Evolutionary conservation across 805 yeast species (phyloP), one percentile per base, ranked within the genome.

Genomic region (Myxozyma neglecta): DNA sequence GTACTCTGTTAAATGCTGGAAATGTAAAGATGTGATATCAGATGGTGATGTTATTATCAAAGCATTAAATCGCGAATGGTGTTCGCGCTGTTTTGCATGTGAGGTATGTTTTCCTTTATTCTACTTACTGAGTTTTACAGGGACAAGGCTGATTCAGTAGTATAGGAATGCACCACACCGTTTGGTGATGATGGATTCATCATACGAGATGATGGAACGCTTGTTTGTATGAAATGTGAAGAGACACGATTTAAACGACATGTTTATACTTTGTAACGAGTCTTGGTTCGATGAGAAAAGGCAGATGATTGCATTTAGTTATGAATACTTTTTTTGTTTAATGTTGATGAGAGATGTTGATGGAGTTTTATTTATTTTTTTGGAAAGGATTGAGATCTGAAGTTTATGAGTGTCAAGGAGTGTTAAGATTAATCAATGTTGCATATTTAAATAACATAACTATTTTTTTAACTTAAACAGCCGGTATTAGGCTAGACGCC

Each of bases 21-120:
- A 70, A 50, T 73, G 76, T 59, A 46, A 35, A 2, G 16, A 50
- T 13, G 45, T 51, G 62, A 71, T 59, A 36, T 56, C 59, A 43
- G 70, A 56, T 24, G 59, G 49, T 59, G 65, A 35, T 37, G 61
- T 47, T 8, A 56, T 65, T 10, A 69, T 72, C 39, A 72, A 71
- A 37, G 74, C 72, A 1, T 60, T 72, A 24, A 74, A 71, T 1
- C 43, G 74, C 29, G 64, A 61, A 10, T 72, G 75, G 75, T 72
- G 75, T 57, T 32, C 61, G n/a, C 32, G 60, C 8, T 72, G 75
- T 59, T 72, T 72, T 50, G 43, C 67, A 10, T 72, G 75, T 54
- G 75, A 72, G 46, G 67, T 64, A 58, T 32, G 63, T 42, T 2
- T 6, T 29, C 20, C 14, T 11, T 39, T 39, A 24, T 5, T 24